phyloP scores from a whole-genome alignment of 2,329 filamentous ascomycete species.

The Nakataea oryzae region DNA sequence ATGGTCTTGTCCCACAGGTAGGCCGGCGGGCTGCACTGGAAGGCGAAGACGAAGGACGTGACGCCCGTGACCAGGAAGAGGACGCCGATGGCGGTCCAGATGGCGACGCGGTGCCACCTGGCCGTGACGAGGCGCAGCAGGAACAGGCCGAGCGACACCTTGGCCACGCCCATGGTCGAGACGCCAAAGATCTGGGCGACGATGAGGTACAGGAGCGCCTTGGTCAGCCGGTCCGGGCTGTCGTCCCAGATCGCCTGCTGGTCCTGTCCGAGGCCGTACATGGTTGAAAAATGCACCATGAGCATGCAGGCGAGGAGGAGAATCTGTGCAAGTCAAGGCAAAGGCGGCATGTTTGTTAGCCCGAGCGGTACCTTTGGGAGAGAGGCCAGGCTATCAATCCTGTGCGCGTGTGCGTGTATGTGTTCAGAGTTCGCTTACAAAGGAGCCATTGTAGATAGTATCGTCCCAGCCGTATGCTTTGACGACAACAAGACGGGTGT shows the following conservation, averaged over 20 bases:
- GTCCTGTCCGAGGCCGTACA: conserved; percentile 1
- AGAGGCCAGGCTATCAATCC: neutral
- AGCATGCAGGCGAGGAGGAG: conserved; percentile 1
- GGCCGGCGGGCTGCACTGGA: conserved; percentile 22
- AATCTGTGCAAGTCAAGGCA: neutral
- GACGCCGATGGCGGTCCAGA: conserved; percentile 20
- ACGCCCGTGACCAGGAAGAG: conserved; percentile 13
- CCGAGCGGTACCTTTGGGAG: neutral
- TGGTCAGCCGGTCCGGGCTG: conserved; percentile 1
- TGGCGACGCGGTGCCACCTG: conserved; percentile 19
- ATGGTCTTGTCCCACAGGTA: conserved; percentile 24
- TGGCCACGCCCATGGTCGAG: conserved; percentile 24
- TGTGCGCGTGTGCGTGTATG: no score
- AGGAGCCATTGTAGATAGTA: conserved; percentile 1
- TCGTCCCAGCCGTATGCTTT: neutral
- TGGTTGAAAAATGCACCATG: neutral
- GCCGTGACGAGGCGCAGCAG: conserved; percentile 23
- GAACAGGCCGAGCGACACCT: conserved; percentile 26
- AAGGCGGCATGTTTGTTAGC: neutral
- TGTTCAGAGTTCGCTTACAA: neutral
- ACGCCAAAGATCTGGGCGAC: conserved; percentile 15
- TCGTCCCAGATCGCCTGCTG: neutral
- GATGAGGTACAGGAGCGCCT: neutral
- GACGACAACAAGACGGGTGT: neutral
- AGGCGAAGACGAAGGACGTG: conserved; percentile 24